A percentile compares a stretch with the other conserved stretches of the same genome.
Conservation (phyloP, 2,329 filamentous ascomycete genomes). For the Helotiales sp. region DNA sequence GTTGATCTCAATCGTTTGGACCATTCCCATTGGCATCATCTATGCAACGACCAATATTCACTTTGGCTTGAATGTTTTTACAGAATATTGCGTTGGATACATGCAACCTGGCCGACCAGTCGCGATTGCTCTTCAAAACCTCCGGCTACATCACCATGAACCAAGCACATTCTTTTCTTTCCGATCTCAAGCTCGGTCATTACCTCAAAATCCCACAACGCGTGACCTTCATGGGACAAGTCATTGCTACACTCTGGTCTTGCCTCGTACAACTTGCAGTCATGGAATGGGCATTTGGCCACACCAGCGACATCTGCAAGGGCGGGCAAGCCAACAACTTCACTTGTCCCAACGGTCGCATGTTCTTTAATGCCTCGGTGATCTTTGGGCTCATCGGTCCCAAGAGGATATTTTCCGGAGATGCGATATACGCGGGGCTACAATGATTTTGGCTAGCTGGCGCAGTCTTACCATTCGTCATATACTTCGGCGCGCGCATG, state of each 20-base stretch:
- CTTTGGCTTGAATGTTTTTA: slow-evolving; percentile 48
- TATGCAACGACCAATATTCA: slow-evolving; percentile 49
- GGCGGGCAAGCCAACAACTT: slow-evolving; percentile 50
- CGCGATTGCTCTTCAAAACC: slow-evolving; percentile 76
- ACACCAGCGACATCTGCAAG: slow-evolving; percentile 64
- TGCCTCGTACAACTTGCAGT: slow-evolving; percentile 66
- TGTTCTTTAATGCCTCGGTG: slow-evolving; percentile 67
- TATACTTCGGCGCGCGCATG: slow-evolving; percentile 56
- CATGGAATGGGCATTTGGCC: slow-evolving; percentile 58
- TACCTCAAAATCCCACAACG: slow-evolving; percentile 60
- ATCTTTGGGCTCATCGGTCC: slow-evolving; percentile 76
- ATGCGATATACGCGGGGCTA: slow-evolving; percentile 60
- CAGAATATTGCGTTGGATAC: slow-evolving; percentile 51
- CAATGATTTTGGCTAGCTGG: slow-evolving; percentile 74
- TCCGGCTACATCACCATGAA: slow-evolving; percentile 54
- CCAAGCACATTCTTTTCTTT: slow-evolving; percentile 47
- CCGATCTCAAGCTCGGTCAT: slow-evolving; percentile 52
- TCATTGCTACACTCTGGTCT: slow-evolving; percentile 61
- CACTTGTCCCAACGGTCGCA: slow-evolving; percentile 49
- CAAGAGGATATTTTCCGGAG: slow-evolving; percentile 61
- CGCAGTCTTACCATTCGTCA: slow-evolving; percentile 57
- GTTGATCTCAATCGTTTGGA: slow-evolving; percentile 31
- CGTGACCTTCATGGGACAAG: slow-evolving; percentile 64
- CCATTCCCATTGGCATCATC: slow-evolving; percentile 38
- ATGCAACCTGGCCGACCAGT: slow-evolving; percentile 58